Conservation (phyloP, 2,329 filamentous ascomycete genomes). For the Kalmusia sp. region DNA sequence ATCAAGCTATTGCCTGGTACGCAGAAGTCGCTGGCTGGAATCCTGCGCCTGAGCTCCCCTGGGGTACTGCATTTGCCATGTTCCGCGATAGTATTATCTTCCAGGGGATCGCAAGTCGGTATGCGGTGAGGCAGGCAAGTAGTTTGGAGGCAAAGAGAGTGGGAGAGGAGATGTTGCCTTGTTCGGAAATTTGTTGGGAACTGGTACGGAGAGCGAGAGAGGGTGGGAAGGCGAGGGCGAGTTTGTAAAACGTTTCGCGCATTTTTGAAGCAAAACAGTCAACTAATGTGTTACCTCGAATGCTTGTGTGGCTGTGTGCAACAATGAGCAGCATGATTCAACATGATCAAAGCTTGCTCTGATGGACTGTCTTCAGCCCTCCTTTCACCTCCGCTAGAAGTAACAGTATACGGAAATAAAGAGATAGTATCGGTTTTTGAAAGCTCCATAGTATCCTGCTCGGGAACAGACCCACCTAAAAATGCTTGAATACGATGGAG, state of each 20-base stretch:
- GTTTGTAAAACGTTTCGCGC: neutral
- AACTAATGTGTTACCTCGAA: no score
- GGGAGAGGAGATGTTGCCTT: constrained; percentile 69
- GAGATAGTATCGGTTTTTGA: no score
- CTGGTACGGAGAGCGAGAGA: constrained; percentile 22
- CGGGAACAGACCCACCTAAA: no score
- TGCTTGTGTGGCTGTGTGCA: no score
- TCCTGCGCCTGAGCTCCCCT: constrained; percentile 60
- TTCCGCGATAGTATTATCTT: constrained; percentile 65
- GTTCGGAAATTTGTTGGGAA: constrained; percentile 65
- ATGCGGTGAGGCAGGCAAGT: constrained; percentile 82
- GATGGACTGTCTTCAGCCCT: no score
- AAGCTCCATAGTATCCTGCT: no score
- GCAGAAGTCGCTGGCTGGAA: constrained; percentile 71
- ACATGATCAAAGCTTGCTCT: no score
- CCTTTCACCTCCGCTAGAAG: no score
- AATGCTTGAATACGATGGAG: neutral
- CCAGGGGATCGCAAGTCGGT: constrained; percentile 89
- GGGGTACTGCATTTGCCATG: constrained; percentile 66
- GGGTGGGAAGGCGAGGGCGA: neutral
- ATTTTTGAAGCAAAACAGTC: no score
- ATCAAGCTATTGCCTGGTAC: constrained; percentile 69
- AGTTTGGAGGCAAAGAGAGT: constrained; percentile 78
- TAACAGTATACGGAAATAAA: no score
- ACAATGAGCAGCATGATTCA: no score